Evolutionary conservation across 345 rosid genomes (phyloP).

Genomic region (Sonneratia alba): DNA sequence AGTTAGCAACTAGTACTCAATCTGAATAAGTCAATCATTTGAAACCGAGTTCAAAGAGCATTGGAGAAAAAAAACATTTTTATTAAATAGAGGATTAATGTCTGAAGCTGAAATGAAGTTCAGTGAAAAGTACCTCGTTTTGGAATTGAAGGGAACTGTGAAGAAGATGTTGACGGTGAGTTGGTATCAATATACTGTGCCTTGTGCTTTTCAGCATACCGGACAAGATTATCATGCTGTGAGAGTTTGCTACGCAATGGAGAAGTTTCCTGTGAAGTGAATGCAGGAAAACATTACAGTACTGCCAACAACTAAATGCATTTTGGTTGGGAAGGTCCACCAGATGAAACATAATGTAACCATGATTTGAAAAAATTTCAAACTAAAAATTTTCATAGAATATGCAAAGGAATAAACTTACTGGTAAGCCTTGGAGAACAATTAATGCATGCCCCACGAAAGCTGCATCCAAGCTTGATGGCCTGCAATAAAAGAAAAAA

Average conservation of each 20-base stretch:
- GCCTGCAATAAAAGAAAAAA: constrained; percentile 30
- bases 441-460: constrained; percentile 62
- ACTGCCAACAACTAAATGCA: not conserved
- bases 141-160: constrained; percentile 34
- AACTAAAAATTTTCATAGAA: not conserved
- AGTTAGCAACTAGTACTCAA: not conserved
- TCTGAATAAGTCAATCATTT: not conserved
- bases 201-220: constrained; percentile 64
- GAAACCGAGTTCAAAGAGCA: not conserved
- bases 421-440: constrained; percentile 70
- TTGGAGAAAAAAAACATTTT: not conserved
- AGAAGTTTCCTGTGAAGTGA: constrained; percentile 51
- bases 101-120: constrained; percentile 22
- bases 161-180: constrained; percentile 43
- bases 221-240: constrained; percentile 51
- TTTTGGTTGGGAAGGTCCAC: not conserved
- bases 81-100: not conserved
- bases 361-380: not conserved
- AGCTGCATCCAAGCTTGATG: constrained; percentile 82
- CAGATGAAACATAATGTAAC: not conserved
- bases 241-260: constrained; percentile 45
- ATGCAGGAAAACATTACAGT: constrained; percentile 6
- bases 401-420: constrained; percentile 29
- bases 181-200: constrained; percentile 42
- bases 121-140: constrained; percentile 37